Conservation (phyloP, 1,284 basidiomycete genomes). For the Microbotryum intermedium region DNA sequence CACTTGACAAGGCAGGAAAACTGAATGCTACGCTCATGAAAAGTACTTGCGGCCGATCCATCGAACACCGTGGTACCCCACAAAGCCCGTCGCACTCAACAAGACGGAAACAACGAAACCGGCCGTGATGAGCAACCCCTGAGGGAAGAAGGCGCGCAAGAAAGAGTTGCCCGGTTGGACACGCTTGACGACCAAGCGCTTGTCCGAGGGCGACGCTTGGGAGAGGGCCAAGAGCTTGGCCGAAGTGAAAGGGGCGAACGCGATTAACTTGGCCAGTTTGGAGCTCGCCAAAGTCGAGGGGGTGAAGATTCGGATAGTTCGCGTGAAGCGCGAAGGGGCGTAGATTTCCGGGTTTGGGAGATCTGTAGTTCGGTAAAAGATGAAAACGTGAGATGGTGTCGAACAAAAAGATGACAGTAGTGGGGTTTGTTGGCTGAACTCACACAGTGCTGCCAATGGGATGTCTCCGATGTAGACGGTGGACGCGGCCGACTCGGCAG, state of each 20-base stretch:
- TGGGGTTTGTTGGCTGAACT: not conserved
- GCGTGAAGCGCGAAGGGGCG: not conserved
- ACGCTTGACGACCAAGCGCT: not conserved
- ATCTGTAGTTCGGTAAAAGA: not conserved
- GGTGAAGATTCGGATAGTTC: not conserved
- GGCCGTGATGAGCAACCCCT: conserved; percentile 5
- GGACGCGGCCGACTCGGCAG: not conserved
- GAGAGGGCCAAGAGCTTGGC: not conserved
- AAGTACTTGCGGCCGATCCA: too few species aligned
- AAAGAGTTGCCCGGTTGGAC: not conserved
- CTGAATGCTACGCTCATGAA: too few species aligned
- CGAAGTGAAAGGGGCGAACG: conserved; percentile 10
- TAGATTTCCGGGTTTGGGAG: not conserved
- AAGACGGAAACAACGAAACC: not conserved
- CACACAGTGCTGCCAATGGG: not conserved
- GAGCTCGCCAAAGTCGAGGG: not conserved
- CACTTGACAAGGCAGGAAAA: too few species aligned
- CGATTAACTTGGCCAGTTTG: not conserved
- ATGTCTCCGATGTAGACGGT: conserved; percentile 1
- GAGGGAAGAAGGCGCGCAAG: conserved; percentile 7
- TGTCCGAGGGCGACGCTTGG: not conserved
- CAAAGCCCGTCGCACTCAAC: not conserved
- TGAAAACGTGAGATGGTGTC: not conserved
- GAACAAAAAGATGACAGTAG: not conserved
- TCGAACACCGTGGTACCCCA: not conserved